phyloP scores from a whole-genome alignment of 495 filamentous ascomycete genomes.

The Penicillium pancosmium region DNA sequence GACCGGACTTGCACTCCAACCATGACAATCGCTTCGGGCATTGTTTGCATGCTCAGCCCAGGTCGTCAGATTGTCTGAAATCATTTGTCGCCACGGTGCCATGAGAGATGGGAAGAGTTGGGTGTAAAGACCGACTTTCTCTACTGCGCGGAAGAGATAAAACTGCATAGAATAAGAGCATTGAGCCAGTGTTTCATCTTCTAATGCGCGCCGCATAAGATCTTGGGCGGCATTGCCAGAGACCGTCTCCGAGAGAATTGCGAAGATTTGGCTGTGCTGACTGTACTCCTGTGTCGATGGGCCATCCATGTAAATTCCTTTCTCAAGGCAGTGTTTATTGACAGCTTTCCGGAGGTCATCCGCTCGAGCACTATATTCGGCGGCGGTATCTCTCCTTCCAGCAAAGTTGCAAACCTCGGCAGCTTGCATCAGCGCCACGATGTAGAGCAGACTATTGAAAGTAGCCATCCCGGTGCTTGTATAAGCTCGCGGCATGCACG shows the following conservation, averaged over 20 bases:
- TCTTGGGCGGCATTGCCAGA: slow-evolving; percentile 12
- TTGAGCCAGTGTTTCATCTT: slow-evolving; percentile 12
- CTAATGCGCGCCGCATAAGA: slow-evolving; percentile 9
- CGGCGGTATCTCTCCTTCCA: slow-evolving; percentile 16
- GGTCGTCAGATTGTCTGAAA: slow-evolving; percentile 26
- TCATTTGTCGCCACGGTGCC: slow-evolving; percentile 29
- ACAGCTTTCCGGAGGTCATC: slow-evolving; percentile 20
- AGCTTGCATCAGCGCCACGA: slow-evolving; percentile 19
- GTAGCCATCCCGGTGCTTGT: slow-evolving; percentile 11
- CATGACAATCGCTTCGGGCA: slow-evolving; percentile 34
- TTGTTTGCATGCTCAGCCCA: slow-evolving; percentile 31
- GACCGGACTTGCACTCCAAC: slow-evolving; percentile 31
- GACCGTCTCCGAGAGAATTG: slow-evolving; percentile 25
- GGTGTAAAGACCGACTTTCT: slow-evolving; percentile 24
- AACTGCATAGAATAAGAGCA: slow-evolving; percentile 31
- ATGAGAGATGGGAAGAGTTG: slow-evolving; percentile 15
- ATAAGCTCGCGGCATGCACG: slow-evolving; percentile 26
- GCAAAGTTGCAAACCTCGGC: slow-evolving; percentile 23
- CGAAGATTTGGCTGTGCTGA: slow-evolving; percentile 32
- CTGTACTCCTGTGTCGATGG: slow-evolving; percentile 23
- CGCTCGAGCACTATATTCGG: slow-evolving; percentile 24
- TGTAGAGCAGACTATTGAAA: slow-evolving; percentile 25
- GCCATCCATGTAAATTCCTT: slow-evolving; percentile 19
- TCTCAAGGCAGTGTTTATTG: slow-evolving; percentile 16
- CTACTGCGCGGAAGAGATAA: slow-evolving; percentile 30